phyloP scores from a whole-genome alignment of 2,329 filamentous ascomycete genomes.

The Mariannaea sp. region DNA sequence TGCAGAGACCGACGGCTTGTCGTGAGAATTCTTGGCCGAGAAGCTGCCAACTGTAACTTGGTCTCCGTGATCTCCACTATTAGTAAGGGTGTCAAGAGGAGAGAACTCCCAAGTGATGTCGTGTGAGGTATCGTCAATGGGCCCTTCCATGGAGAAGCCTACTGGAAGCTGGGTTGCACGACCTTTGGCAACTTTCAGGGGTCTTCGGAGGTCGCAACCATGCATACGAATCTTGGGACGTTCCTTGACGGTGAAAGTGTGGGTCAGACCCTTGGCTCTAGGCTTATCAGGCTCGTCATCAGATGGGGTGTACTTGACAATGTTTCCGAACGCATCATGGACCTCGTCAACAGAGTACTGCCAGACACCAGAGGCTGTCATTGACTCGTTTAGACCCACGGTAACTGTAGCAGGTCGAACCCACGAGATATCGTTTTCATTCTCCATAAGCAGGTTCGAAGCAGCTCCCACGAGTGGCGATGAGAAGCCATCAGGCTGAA shows the following conservation, averaged over 20 bases:
- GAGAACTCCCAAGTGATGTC: conserved; percentile 82
- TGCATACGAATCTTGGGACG: conserved; percentile 74
- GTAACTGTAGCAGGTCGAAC: conserved; percentile 74
- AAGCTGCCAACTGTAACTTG: conserved; percentile 62
- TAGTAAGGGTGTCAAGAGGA: conserved; percentile 69
- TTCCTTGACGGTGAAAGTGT: conserved; percentile 84
- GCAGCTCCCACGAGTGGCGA: conserved; percentile 74
- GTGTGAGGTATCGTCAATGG: conserved; percentile 66
- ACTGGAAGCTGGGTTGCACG: conserved; percentile 71
- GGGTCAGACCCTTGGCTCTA: conserved; percentile 67
- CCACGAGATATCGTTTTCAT: conserved; percentile 77
- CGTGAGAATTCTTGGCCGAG: conserved; percentile 63
- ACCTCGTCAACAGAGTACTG: conserved; percentile 91
- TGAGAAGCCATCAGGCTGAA: conserved; percentile 84
- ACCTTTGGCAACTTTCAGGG: conserved; percentile 82
- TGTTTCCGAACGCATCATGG: conserved; percentile 86
- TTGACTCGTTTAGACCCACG: conserved; percentile 88
- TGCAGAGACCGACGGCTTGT: conserved; percentile 71
- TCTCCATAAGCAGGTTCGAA: conserved; percentile 63
- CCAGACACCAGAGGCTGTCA: conserved; percentile 80
- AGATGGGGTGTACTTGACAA: conserved; percentile 71
- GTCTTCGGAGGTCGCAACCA: conserved; percentile 78
- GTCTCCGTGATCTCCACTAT: conserved; percentile 71
- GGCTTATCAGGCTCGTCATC: conserved; percentile 72
- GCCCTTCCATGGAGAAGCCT: conserved; percentile 66